Conservation (phyloP, 306 rosid species). For the Crataegus laevigata region DNA sequence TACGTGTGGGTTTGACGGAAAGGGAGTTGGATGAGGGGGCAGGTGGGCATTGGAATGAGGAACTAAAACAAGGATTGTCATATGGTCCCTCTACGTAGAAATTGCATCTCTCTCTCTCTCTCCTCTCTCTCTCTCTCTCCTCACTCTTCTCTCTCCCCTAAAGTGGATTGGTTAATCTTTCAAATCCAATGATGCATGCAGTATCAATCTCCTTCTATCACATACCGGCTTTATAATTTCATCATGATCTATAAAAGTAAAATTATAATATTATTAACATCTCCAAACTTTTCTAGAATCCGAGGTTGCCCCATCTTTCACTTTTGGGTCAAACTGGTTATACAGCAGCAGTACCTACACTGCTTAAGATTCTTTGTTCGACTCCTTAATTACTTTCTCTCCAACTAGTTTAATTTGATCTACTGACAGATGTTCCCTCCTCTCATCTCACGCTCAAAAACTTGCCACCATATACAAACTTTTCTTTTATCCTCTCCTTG, state of each 20-base stretch:
- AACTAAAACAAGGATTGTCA: not conserved
- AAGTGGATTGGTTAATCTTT: too few relatives aligned
- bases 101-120: constrained; percentile 15
- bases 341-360: not conserved
- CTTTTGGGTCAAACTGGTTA: constrained; percentile 26
- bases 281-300: constrained; percentile 45
- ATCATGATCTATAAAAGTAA: not conserved
- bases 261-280: not conserved
- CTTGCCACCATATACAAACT: not conserved
- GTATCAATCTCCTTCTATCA: not conserved
- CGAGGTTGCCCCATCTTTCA: constrained; percentile 47
- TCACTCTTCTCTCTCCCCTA: not conserved
- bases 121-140: constrained; percentile 7
- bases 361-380: constrained; percentile 7
- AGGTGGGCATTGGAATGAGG: not conserved
- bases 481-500: not conserved
- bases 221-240: not conserved
- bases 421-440: not conserved
- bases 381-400: not conserved
- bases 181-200: too few relatives aligned
- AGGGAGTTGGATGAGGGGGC: too few relatives aligned
- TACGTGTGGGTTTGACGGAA: too few relatives aligned
- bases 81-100: not conserved
- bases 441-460: not conserved
- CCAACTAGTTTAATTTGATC: too few relatives aligned